These are phyloP conservation scores for Penicillium sp. DNA, from an alignment of 2,329 filamentous ascomycete genomes.

Conservation along the genomic window DNA sequence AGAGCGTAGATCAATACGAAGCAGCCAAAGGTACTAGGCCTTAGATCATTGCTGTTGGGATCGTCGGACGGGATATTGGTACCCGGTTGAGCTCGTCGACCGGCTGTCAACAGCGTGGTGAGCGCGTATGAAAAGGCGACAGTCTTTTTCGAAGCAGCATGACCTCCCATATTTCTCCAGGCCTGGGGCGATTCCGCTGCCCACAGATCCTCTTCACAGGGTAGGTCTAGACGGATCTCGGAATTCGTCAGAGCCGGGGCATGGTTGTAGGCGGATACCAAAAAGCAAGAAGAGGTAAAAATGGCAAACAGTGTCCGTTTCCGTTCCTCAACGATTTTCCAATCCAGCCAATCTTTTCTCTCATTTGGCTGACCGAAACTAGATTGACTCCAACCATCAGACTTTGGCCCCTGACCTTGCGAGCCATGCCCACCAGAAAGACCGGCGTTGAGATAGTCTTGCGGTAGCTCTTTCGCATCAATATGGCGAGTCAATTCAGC, in stretches of 20 bases:
- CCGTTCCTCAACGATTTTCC: slow-evolving; percentile 87
- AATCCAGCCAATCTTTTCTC: slow-evolving; percentile 75
- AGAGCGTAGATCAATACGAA: slow-evolving; percentile 90
- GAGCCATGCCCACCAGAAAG: slow-evolving; percentile 59
- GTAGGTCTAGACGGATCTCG: slow-evolving; percentile 85
- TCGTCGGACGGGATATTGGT: slow-evolving; percentile 55
- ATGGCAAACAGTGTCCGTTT: slow-evolving; percentile 92
- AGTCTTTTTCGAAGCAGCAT: slow-evolving; percentile 70
- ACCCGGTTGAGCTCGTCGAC: slow-evolving; percentile 64
- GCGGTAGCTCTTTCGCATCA: slow-evolving; percentile 42
- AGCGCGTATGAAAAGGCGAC: slow-evolving; percentile 83
- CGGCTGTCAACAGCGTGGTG: slow-evolving; percentile 78
- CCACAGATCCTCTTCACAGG: slow-evolving; percentile 92
- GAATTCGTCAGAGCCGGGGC: slow-evolving; percentile 90
- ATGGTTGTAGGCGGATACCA: slow-evolving; percentile 93
- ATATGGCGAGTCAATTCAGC: slow-evolving; percentile 70
- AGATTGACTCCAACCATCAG: slow-evolving; percentile 42
- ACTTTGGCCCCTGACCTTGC: slow-evolving; percentile 42
- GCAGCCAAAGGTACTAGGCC: slow-evolving; percentile 89
- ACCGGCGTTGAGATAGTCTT: slow-evolving; percentile 52
- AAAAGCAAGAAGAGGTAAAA: slow-evolving; percentile 86
- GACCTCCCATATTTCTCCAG: slow-evolving; percentile 79
- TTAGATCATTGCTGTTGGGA: slow-evolving; percentile 65
- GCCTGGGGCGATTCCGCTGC: slow-evolving; percentile 79
- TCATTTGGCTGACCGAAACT: slow-evolving; percentile 41